Evolutionary conservation across 768 basidiomycete genomes (phyloP), one percentile per base, ranked within the genome.

Genomic region (Mycena epipterygia): DNA sequence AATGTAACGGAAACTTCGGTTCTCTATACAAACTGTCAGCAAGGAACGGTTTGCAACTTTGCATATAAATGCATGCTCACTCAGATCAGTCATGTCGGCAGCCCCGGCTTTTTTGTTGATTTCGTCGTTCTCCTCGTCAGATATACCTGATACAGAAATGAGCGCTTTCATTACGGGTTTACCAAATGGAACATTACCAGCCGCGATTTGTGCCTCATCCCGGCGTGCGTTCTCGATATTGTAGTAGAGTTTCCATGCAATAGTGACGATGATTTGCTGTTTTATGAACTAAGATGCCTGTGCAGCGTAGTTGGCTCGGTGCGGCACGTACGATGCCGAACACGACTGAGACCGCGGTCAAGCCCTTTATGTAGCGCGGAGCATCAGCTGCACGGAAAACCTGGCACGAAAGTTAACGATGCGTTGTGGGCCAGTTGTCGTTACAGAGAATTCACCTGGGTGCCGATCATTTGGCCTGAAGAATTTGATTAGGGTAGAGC

Each of bases 381-480:
- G 68, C 68, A 44, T 69, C 60, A 5, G 42, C 21, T 2, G 33
- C 62, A n/a, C 61, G 62, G 55, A 69, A 64, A 35, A 59, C 42
- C 68, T 69, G 53, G 13, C 4, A 33, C 12, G 29, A 5, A 39
- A 5, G 5, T 17, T 27, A n/a, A 14, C n/a, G n/a, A n/a, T n/a
- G n/a, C n/a, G n/a, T n/a, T n/a, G n/a, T n/a, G n/a, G n/a, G n/a
- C n/a, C n/a, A n/a, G n/a, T n/a, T n/a, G n/a, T n/a, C n/a, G n/a
- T n/a, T n/a, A 13, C 17, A 3, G 17, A 32, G 7, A 51, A 9
- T 32, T 17, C 3, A 72, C 66, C 71, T 72, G 71, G 14, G 71
- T 62, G 33, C 71, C 71, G 35, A 68, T 57, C 53, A 68, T 64
- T 13, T 72, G 61, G 13, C 71, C 71, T n/a, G n/a, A n/a, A n/a